phyloP scores from a whole-genome alignment of 345 rosid genomes.

The Murraya paniculata region DNA sequence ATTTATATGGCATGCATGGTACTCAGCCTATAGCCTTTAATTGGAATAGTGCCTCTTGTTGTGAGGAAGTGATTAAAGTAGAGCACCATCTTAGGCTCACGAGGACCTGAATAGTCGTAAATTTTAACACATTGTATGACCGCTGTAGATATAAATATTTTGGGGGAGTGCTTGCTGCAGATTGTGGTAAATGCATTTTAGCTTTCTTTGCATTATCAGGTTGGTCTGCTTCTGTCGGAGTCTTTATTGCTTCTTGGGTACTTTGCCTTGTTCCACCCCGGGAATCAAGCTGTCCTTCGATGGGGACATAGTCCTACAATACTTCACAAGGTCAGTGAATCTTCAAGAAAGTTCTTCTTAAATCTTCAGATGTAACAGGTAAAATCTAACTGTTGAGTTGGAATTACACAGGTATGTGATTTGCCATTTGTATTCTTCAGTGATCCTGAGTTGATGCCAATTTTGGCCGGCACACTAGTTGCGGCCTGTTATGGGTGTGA shows the following conservation, averaged over 20 bases:
- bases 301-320: constrained; percentile 84
- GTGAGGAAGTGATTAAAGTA: neutral
- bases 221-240: constrained; percentile 66
- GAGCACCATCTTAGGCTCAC: neutral
- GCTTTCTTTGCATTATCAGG: constrained; percentile 26
- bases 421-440: constrained; percentile 76
- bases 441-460: constrained; percentile 67
- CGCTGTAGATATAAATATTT: neutral
- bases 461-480: constrained; percentile 56
- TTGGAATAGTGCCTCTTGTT: neutral
- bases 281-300: constrained; percentile 75
- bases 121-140: neutral
- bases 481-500: constrained; percentile 69
- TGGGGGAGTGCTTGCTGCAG: neutral
- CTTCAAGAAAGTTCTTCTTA: neutral
- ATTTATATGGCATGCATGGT: no score
- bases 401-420: constrained; percentile 63
- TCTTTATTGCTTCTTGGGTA: constrained; percentile 61
- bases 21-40: no score
- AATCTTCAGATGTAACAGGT: neutral
- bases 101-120: neutral
- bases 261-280: constrained; percentile 66
- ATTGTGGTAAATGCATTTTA: neutral
- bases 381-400: constrained; percentile 23
- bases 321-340: constrained; percentile 68